Conservation (phyloP, 192 early-diverging fungal genomes). For the Entomortierella chlamydospora region DNA sequence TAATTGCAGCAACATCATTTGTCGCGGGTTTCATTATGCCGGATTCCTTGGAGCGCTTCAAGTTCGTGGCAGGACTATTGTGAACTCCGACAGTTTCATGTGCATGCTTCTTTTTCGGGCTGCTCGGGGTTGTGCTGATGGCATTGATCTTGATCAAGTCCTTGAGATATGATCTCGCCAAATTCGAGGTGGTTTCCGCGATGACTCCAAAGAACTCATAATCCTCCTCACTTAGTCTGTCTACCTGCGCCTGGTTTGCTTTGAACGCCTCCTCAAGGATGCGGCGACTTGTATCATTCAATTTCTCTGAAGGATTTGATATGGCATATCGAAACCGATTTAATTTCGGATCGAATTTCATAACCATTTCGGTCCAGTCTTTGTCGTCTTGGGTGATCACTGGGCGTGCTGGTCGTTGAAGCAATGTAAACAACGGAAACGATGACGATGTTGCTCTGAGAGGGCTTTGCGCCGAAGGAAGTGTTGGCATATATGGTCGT, state of each 20-base stretch:
- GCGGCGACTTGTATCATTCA: background rate
- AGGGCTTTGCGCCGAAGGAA: background rate
- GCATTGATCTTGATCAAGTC: no score
- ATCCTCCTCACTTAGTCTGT: background rate
- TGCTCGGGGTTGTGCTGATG: no score
- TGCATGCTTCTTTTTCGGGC: no score
- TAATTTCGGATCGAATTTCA: background rate
- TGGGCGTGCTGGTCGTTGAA: background rate
- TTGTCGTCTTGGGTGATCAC: background rate
- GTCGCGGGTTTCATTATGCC: background rate
- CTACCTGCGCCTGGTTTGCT: background rate
- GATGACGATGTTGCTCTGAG: background rate
- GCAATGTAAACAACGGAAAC: background rate
- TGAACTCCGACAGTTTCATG: no score
- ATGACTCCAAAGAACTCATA: conserved; percentile 14
- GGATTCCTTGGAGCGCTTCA: no score
- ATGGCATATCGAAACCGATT: background rate
- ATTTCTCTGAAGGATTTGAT: background rate
- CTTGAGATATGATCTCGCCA: background rate
- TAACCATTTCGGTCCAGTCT: background rate
- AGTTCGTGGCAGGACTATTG: no score
- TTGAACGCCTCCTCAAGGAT: conserved; percentile 5
- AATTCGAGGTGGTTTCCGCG: background rate
- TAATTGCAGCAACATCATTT: background rate
- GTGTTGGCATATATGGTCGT: background rate